A percentile compares a stretch with the other conserved stretches of the same genome.
Conservation (phyloP, 169 alveolate genomes). For the Cryptosporidium canis region DNA sequence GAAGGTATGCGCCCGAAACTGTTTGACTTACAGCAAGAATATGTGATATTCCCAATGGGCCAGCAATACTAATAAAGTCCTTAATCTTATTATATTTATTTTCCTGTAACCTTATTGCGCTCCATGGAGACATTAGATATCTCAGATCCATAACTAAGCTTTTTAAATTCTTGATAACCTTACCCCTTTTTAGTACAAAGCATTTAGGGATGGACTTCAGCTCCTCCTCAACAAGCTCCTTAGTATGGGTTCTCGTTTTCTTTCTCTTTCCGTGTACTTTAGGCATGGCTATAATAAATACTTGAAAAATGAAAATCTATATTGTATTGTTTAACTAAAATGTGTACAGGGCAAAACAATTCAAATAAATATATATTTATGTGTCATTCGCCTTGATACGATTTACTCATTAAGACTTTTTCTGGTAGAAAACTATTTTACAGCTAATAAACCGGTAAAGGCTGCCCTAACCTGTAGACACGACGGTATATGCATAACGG, state of each 20-base stretch:
- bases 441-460: conserved; percentile 31
- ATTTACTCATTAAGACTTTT: not conserved
- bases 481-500: conserved; percentile 24
- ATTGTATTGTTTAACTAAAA: not conserved
- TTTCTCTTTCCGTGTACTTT: conserved; percentile 48
- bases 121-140: conserved; percentile 75
- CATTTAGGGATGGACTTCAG: conserved; percentile 71
- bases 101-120: conserved; percentile 73
- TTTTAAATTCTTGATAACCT: conserved; percentile 45
- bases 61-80: conserved; percentile 75
- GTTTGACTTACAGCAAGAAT: conserved; percentile 76
- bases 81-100: conserved; percentile 53
- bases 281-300: conserved; percentile 13
- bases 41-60: conserved; percentile 75
- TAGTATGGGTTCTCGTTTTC: conserved; percentile 60
- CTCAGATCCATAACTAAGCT: conserved; percentile 76
- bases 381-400: not conserved
- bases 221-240: conserved; percentile 65
- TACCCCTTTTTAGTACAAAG: conserved; percentile 74
- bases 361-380: not conserved
- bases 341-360: not conserved
- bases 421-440: not conserved
- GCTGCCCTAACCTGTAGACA: not conserved
- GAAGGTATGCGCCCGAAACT: conserved; percentile 71
- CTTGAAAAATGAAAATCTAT: not conserved